phyloP scores from a whole-genome alignment of 1,284 basidiomycete species.

The Agaricales sp. region DNA sequence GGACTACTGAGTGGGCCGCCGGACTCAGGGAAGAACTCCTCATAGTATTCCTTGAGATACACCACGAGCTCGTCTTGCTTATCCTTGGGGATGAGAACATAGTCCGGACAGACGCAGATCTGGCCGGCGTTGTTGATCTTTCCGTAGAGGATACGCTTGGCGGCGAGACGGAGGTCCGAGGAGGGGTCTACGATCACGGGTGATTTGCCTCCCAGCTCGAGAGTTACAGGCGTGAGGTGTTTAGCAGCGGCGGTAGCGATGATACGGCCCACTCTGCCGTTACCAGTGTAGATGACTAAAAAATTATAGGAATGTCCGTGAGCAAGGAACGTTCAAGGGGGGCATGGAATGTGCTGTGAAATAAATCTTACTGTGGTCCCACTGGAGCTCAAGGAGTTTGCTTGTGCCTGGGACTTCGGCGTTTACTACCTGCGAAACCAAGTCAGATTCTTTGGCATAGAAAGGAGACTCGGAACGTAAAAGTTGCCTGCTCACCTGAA shows the following conservation, averaged over 20 bases:
- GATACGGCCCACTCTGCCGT: slow-evolving; percentile 46
- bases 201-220: slow-evolving; percentile 36
- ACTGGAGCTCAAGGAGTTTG: slow-evolving; percentile 41
- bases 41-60: slow-evolving; percentile 31
- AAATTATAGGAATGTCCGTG: slow-evolving; percentile 9
- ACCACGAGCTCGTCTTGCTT: slow-evolving; percentile 42
- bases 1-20: slow-evolving; percentile 24
- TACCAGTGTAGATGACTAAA: slow-evolving; percentile 38
- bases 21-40: slow-evolving; percentile 26
- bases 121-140: slow-evolving; percentile 47
- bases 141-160: slow-evolving; percentile 39
- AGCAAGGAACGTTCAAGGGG: background rate
- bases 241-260: slow-evolving; percentile 61
- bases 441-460: background rate
- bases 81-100: slow-evolving; percentile 41
- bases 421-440: slow-evolving; percentile 34
- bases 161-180: slow-evolving; percentile 28
- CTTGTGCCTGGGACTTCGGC: slow-evolving; percentile 45
- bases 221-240: slow-evolving; percentile 62
- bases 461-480: background rate
- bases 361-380: slow-evolving; percentile 43
- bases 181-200: slow-evolving; percentile 42
- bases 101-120: slow-evolving; percentile 58
- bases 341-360: too few species aligned
- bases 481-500: background rate